phyloP scores from a whole-genome alignment of 176 grass and related monocot genomes.

The Raddia distichophylla region DNA sequence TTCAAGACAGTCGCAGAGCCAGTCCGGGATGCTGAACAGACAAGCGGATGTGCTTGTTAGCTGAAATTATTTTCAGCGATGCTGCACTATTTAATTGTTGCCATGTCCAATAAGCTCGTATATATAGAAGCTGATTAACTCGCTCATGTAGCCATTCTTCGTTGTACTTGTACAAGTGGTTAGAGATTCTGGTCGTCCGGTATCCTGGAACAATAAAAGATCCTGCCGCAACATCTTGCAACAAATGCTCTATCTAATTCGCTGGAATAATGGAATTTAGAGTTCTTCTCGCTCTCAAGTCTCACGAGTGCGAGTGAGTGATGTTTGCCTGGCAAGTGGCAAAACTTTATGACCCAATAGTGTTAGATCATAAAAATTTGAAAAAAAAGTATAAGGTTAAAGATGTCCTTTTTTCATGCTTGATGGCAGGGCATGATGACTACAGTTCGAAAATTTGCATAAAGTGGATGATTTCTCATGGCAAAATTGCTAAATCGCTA shows the following conservation, averaged over 20 bases:
- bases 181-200: neutral
- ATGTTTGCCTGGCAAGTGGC: neutral
- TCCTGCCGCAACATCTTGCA: neutral
- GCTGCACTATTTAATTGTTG: neutral
- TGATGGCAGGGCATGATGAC: too few relatives aligned
- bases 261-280: neutral
- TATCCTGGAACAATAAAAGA: conserved; percentile 24
- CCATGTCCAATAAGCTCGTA: conserved; percentile 31
- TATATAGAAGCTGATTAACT: conserved; percentile 10
- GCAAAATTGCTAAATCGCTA: too few relatives aligned
- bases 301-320: neutral
- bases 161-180: conserved; percentile 29
- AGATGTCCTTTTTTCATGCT: too few relatives aligned
- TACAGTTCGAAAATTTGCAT: too few relatives aligned
- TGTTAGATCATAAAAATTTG: too few relatives aligned
- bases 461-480: too few relatives aligned
- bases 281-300: neutral
- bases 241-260: neutral
- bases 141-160: neutral
- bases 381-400: too few relatives aligned
- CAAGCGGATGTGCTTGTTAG: conserved; percentile 82
- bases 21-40: conserved; percentile 52
- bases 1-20: conserved; percentile 70
- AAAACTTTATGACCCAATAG: too few relatives aligned
- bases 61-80: neutral